These are phyloP conservation scores for Pulveroboletus sp. DNA, from an alignment of 768 basidiomycete species.

Conservation along the genomic window DNA sequence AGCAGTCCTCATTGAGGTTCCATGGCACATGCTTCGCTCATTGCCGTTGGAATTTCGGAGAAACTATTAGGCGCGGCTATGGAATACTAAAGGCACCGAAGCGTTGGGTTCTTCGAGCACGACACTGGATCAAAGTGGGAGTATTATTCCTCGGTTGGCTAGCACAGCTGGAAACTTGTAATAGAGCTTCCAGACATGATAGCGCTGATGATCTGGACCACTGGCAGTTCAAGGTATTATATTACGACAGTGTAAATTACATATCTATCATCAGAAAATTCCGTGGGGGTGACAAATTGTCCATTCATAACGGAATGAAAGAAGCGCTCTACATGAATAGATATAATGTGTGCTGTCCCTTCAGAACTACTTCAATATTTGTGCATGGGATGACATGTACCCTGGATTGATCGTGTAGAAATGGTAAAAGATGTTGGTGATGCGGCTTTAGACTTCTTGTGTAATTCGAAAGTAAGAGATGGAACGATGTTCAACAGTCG, in stretches of 20 bases:
- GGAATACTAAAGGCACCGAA: no score
- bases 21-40: no score
- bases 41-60: neutral
- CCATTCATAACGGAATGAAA: conserved; percentile 25
- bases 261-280: conserved; percentile 28
- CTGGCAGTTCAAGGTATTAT: no score
- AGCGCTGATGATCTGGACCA: no score
- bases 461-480: conserved; percentile 3
- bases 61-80: conserved; percentile 4
- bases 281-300: conserved; percentile 22
- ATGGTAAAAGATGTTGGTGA: conserved; percentile 4
- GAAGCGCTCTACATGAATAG: conserved; percentile 11
- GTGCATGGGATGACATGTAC: conserved; percentile 10
- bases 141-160: no score
- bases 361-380: conserved; percentile 3
- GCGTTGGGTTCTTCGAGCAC: no score
- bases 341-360: conserved; percentile 11
- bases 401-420: conserved; percentile 8
- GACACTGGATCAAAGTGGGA: no score
- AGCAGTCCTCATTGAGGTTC: no score
- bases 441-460: conserved; percentile 8
- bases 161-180: no score
- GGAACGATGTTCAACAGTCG: conserved; percentile 8
- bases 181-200: no score
- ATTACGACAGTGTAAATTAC: conserved; percentile 23